Conservation (phyloP, 2,329 filamentous ascomycete species). For the Penicillium concentricum region DNA sequence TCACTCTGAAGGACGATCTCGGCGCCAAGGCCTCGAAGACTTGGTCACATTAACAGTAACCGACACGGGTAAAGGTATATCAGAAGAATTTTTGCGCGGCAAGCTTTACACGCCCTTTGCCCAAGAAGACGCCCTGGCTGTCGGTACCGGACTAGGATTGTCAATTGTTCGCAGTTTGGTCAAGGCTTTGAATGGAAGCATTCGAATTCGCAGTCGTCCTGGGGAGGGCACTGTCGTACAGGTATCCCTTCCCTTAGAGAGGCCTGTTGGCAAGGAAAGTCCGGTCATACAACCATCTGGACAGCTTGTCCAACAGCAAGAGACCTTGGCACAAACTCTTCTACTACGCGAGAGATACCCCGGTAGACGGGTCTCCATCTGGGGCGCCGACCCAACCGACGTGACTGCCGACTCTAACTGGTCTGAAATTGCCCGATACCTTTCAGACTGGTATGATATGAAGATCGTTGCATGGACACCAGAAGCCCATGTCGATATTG, state of each 20-base stretch:
- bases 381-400: slow-evolving; percentile 25
- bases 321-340: slow-evolving; percentile 23
- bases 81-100: slow-evolving; percentile 59
- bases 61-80: slow-evolving; percentile 67
- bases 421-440: slow-evolving; percentile 30
- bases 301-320: slow-evolving; percentile 22
- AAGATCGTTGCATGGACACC: slow-evolving; percentile 34
- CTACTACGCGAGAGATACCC: slow-evolving; percentile 27
- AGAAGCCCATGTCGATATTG: slow-evolving; percentile 30
- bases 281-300: slow-evolving; percentile 18
- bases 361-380: slow-evolving; percentile 30
- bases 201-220: slow-evolving; percentile 56
- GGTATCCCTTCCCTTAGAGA: slow-evolving; percentile 47
- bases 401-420: slow-evolving; percentile 23
- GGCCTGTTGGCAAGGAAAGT: slow-evolving; percentile 29
- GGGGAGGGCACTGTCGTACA: slow-evolving; percentile 57
- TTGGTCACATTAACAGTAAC: slow-evolving; percentile 49
- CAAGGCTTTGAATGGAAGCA: slow-evolving; percentile 58
- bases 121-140: slow-evolving; percentile 61
- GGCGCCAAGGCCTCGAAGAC: slow-evolving; percentile 34
- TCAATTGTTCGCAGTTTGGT: slow-evolving; percentile 64
- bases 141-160: slow-evolving; percentile 55
- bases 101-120: slow-evolving; percentile 58
- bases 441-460: slow-evolving; percentile 40
- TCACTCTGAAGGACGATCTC: slow-evolving; percentile 30